Evolutionary conservation across 768 basidiomycete genomes (phyloP).

Genomic region (Vishniacozyma victoriae): DNA sequence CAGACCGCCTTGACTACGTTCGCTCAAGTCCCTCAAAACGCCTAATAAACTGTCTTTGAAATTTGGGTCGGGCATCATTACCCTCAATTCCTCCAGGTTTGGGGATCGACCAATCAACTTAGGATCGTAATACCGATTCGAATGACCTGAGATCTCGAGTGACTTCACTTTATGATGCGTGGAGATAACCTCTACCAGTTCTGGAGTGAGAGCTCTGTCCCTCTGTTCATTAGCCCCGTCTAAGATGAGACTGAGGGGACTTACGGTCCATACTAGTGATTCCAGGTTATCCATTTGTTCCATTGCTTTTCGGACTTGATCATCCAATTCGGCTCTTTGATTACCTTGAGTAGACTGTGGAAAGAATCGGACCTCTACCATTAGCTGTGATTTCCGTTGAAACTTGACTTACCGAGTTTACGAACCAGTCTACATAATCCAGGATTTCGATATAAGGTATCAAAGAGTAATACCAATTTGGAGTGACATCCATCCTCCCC

Average conservation of each 20-base stretch:
- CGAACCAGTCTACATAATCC: conserved; percentile 28
- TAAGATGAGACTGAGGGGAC: not conserved
- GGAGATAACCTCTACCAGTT: conserved; percentile 19
- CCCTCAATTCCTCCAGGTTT: conserved; percentile 24
- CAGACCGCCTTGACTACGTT: conserved; percentile 18
- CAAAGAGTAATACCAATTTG: conserved; percentile 32
- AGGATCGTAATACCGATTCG: conserved; percentile 32
- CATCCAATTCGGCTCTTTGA: conserved; percentile 31
- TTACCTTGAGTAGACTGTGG: conserved; percentile 22
- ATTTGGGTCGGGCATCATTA: conserved; percentile 39
- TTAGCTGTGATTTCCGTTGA: not conserved
- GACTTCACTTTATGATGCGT: conserved; percentile 6
- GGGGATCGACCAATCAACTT: conserved; percentile 16
- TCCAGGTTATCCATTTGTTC: conserved; percentile 26
- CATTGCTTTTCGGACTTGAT: conserved; percentile 24
- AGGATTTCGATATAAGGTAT: conserved; percentile 18
- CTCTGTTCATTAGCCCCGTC: conserved; percentile 8
- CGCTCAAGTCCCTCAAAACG: conserved; percentile 8
- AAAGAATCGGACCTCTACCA: conserved; percentile 34
- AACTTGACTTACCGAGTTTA: conserved; percentile 17
- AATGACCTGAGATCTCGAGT: conserved; percentile 35
- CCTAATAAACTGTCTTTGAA: conserved; percentile 14
- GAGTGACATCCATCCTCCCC: conserved; percentile 31
- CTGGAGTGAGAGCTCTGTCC: conserved; percentile 28
- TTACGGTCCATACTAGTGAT: conserved; percentile 33